Conservation (phyloP, 2,329 filamentous ascomycete genomes). For the Chalaropsis thielavioides region DNA sequence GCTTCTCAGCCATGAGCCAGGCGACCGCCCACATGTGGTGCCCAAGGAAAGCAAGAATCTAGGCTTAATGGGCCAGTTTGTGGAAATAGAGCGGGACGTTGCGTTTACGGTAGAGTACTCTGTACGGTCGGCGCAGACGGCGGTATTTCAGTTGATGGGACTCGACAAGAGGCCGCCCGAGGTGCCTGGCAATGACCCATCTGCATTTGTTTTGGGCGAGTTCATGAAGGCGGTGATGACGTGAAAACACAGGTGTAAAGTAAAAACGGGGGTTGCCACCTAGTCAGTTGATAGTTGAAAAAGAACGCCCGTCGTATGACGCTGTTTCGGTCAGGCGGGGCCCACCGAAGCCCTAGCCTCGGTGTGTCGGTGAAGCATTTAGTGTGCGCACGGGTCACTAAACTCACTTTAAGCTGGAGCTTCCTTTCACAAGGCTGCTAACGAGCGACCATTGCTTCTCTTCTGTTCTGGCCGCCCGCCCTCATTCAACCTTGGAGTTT, state of each 20-base stretch:
- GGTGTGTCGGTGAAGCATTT: slow-evolving; percentile 5
- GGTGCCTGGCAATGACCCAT: slow-evolving; percentile 21
- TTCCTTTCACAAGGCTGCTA: not conserved
- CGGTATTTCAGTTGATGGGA: slow-evolving; percentile 22
- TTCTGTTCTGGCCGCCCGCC: not conserved
- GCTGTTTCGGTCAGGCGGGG: not conserved
- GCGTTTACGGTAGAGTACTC: slow-evolving; percentile 26
- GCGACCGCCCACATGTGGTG: slow-evolving; percentile 28
- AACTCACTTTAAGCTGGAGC: not conserved
- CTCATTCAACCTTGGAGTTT: not conserved
- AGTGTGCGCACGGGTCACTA: not conserved
- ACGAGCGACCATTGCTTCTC: not conserved
- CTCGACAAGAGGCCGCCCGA: slow-evolving; percentile 22
- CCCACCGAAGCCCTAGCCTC: not conserved
- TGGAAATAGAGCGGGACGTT: slow-evolving; percentile 27
- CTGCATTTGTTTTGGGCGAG: slow-evolving; percentile 18
- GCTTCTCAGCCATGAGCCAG: slow-evolving; percentile 25
- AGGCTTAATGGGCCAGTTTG: slow-evolving; percentile 30
- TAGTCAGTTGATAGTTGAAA: not conserved
- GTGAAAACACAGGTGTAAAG: not conserved
- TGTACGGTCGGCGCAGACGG: slow-evolving; percentile 26
- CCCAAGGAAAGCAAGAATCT: slow-evolving; percentile 27
- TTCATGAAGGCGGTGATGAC: slow-evolving; percentile 19
- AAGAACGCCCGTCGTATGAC: not conserved
- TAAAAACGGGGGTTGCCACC: not conserved